Conservation (phyloP, 2,329 filamentous ascomycete species). For the Epichloe hybrida region DNA sequence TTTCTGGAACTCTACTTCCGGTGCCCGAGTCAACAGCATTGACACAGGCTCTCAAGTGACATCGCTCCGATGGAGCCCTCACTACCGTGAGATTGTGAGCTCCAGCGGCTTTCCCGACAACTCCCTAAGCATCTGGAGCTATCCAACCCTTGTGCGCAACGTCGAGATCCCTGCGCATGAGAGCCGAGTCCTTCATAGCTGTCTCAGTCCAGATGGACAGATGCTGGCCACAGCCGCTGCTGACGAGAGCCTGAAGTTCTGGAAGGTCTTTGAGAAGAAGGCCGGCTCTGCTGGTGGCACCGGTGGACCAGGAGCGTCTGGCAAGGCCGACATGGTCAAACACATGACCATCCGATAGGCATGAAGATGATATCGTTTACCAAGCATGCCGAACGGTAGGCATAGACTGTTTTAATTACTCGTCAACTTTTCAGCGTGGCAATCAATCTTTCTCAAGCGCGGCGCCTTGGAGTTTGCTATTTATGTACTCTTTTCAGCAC, state of each 20-base stretch:
- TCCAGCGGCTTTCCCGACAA: conserved; percentile 99
- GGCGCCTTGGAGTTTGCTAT: conserved; percentile 33
- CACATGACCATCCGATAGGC: conserved; percentile 82
- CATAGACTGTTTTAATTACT: conserved; percentile 31
- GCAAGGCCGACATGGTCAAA: conserved; percentile 79
- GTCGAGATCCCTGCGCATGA: conserved; percentile 97
- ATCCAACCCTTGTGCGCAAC: conserved; percentile 91
- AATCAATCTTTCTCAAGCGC: conserved; percentile 27
- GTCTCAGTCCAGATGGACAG: conserved; percentile 91
- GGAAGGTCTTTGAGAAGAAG: conserved; percentile 99
- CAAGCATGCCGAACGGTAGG: conserved; percentile 28
- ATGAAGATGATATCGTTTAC: conserved; percentile 7
- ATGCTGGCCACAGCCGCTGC: conserved; percentile 94
- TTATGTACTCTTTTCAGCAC: conserved; percentile 25
- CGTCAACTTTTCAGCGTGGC: conserved; percentile 19
- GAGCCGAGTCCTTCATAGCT: conserved; percentile 91
- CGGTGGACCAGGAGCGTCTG: conserved; percentile 52
- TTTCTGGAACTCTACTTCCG: conserved; percentile 99
- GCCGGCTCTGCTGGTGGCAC: conserved; percentile 55
- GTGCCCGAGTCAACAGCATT: conserved; percentile 96
- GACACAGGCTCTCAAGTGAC: conserved; percentile 97
- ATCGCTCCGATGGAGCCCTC: conserved; percentile 87
- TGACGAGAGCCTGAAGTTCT: conserved; percentile 97
- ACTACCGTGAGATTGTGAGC: conserved; percentile 96
- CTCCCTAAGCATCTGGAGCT: conserved; percentile 97